Percentiles rank a stretch among this genome's conserved stretches.
Evolutionary conservation across 768 basidiomycete species (phyloP).

Genomic region (Melanogaster broomeanus): DNA sequence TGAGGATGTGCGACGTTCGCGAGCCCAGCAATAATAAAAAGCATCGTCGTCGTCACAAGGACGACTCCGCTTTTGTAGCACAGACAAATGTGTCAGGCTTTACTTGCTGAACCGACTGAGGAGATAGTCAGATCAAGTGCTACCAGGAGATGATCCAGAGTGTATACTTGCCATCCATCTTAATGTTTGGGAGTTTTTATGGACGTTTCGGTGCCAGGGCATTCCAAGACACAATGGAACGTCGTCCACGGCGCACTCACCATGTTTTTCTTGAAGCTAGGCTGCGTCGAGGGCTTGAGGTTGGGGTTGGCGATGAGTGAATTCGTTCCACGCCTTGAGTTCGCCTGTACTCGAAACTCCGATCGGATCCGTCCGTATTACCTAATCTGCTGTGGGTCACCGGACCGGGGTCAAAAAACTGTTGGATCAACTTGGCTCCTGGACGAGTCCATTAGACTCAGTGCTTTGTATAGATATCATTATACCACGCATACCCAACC

Average conservation of each 20-base stretch:
- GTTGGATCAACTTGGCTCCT: neutral
- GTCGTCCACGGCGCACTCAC: slow-evolving; percentile 42
- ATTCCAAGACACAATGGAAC: slow-evolving; percentile 34
- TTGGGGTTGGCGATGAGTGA: slow-evolving; percentile 1
- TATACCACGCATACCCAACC: neutral
- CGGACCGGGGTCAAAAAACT: too few species aligned
- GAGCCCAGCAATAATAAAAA: slow-evolving; percentile 43
- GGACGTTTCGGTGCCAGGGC: slow-evolving; percentile 41
- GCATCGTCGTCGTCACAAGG: slow-evolving; percentile 37
- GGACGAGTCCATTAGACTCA: neutral
- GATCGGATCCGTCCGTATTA: slow-evolving; percentile 23
- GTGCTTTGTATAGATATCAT: neutral
- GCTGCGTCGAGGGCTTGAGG: slow-evolving; percentile 29
- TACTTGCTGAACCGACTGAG: slow-evolving; percentile 26
- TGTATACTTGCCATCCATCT: slow-evolving; percentile 56
- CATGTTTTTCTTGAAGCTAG: slow-evolving; percentile 48
- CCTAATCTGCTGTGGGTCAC: slow-evolving; percentile 11
- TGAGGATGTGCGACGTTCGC: slow-evolving; percentile 11
- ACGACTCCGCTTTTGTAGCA: slow-evolving; percentile 40
- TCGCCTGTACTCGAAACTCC: slow-evolving; percentile 11
- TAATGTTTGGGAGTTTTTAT: slow-evolving; percentile 26
- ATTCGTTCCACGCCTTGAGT: neutral
- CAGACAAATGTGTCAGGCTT: slow-evolving; percentile 5
- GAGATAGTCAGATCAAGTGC: slow-evolving; percentile 26
- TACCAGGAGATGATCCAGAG: slow-evolving; percentile 35